Base-by-base conservation (phyloP, 345 rosid genomes). In the Theobroma cacao region DNA sequence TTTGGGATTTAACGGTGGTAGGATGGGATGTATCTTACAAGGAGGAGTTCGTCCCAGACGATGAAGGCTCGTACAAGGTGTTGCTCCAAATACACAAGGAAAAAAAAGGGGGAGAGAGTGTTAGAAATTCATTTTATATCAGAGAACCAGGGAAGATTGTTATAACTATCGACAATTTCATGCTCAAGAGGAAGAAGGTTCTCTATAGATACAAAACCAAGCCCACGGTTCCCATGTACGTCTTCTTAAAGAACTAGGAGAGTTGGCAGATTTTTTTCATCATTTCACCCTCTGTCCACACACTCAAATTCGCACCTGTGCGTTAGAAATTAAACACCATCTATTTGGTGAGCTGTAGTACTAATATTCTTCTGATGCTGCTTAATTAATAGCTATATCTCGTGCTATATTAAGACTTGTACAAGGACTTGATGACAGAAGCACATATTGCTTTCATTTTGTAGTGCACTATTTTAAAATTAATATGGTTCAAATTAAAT, bases 21-120 rank as follows among this genome's bases (percentile, higher is more conserved):
- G 91, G 90, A 81, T 83, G 91, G 90, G 89, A 88, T 1, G 87
- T 87, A 60, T 10, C 40, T 3, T 88, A 80, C 80, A 88, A 80
- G 83, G 92, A 91, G 66, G 86, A 86, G 82, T 90, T 91, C 87
- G 61, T 89, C 33, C 95, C 91, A 0, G 86, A 87, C 1, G 92
- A 89, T 56, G 95, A 91, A 64, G 90, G 95, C 14, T 89, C 92
- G 0, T 91, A 89, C 80, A 79, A 8, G 11, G 84, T 88, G 45
- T 43, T 85, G 82, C 75, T 91, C 1, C 72, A 72, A 5, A 76
- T 43, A 4, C 83, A 82, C 1, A 87, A 84, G 75, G 84, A 83
- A 7, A 89, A 82, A 73, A 85, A 76, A 75, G 58, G 36, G 5
- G 79, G 77, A 20, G 85, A 75, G 61, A 83, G 88, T 63, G 64